Evolutionary conservation across 257 asterid species (phyloP), one percentile per base, ranked within the genome.

Genomic region (Misopates orontium): DNA sequence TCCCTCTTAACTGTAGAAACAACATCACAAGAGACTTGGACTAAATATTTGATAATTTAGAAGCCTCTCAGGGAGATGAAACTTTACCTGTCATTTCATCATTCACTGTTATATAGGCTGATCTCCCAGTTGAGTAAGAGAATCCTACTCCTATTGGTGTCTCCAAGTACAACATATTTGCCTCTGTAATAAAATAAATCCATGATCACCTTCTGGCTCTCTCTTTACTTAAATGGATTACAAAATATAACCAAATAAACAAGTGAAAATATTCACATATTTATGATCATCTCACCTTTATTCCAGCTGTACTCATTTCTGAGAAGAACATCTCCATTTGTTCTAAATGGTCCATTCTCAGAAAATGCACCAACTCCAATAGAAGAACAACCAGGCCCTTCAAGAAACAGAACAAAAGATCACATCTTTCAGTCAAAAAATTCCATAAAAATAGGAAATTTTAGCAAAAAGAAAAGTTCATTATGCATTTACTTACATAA

Each of bases 321-420:
- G 22, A 79, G 74, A 24, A 86, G 69, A 70, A 64, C 75, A 47
- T 78, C 64, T 56, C 87, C 88, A 51, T 73, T 75, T 54, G 95
- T 90, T 56, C 87, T 84, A 57, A 86, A 84, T 40, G 95, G 90
- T 25, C 95, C 95, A 76, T 86, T 84, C 81, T 86, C 90, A 74
- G 90, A 86, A 64, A 86, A 86, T 72, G 90, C 95, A 52, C 95
- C 95, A 68, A 86, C 88, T 18, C 95, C 95, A 77, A 84, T 75
- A 25, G 90, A 86, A 58, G 95, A 86, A 28, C 95, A 86, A 21
- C 95, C 90, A 65, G 90, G 95, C 55, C 95, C 94, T 86, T 72
- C 75, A 73, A 28, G 10, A 57, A 69, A 52, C 40, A 72, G 17
- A 31, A 65, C 36, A 15, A 28, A 32, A 12, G 4, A 51, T 9